A percentile compares a stretch with the other conserved stretches of the same genome.
Evolutionary conservation across 441 rosid genomes (phyloP).

Genomic region (Breynia disticha): DNA sequence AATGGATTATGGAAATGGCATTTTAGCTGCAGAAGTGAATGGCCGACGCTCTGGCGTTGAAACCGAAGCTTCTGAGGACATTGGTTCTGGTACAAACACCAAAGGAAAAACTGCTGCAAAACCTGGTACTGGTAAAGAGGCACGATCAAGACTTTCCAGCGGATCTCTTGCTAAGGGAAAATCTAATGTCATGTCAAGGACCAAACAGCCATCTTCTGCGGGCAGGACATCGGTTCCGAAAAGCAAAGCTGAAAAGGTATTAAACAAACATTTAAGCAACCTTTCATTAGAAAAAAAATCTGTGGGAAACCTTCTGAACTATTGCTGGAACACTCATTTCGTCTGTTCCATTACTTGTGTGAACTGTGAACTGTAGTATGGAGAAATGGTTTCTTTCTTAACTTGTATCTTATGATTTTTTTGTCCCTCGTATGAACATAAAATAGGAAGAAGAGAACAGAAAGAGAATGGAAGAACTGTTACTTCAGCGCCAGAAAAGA

Average conservation of each 20-base stretch:
- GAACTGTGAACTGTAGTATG: background rate
- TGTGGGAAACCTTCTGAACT: too few relatives aligned
- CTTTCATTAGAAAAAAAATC: background rate
- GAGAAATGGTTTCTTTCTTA: background rate
- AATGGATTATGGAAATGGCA: constrained; percentile 48
- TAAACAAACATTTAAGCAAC: constrained; percentile 1
- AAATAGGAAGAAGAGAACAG: constrained; percentile 74
- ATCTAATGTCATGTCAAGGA: constrained; percentile 36
- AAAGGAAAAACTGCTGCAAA: constrained; percentile 27
- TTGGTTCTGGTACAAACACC: constrained; percentile 19
- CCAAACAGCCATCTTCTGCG: constrained; percentile 48
- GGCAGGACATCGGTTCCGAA: constrained; percentile 41
- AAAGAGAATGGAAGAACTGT: constrained; percentile 69
- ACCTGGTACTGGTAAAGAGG: constrained; percentile 32
- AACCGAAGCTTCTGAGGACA: constrained; percentile 22
- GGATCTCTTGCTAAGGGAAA: constrained; percentile 37
- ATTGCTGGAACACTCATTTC: background rate
- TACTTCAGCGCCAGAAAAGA: constrained; percentile 76
- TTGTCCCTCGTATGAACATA: constrained; percentile 9
- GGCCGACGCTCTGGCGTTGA: constrained; percentile 26
- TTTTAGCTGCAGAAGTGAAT: constrained; percentile 30
- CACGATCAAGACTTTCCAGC: constrained; percentile 38
- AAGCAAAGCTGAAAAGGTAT: constrained; percentile 63
- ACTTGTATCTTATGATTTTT: background rate
- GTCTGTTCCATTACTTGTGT: background rate